Evolutionary conservation across 2,329 filamentous ascomycete genomes (phyloP), one percentile per base, ranked within the genome.

Genomic region (Fusarium globosum): DNA sequence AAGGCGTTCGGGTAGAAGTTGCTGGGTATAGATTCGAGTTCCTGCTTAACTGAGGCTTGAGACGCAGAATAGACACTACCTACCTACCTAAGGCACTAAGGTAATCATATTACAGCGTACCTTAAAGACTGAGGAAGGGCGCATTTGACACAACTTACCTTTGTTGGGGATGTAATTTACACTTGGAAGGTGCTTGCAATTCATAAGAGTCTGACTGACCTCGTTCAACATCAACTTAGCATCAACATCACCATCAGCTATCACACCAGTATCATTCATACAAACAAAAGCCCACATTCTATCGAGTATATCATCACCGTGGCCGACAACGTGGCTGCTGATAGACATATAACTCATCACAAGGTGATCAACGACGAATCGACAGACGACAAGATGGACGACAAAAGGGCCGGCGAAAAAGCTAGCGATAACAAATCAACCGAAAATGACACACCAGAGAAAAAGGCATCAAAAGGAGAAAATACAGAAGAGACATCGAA

Each of bases 1-100:
- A 45, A 66, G 8, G 65, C 61, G 7, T 75, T 75, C 42, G n/a
- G 21, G 21, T 67, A 26, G 41, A 20, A 26, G 16, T 26, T 26
- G 48, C 28, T 23, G 55, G 57, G 16, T 16, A 16, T 5, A 28
- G 35, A 15, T 28, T 13, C 8, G 8, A 23, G 18, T 36, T 20
- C n/a, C 18, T 38, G 21, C 20, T 11, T 16, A n/a, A n/a, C 21
- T 14, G 36, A 36, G 23, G 21, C 18, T 14, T 23, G 26, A 51
- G 28, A 26, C 8, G 23, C 15, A 58, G 23, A 48, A 26, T 51
- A 51, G 30, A 23, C 8, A 35, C 14, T 23, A 51, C 21, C 15
- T 13, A 9, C 13, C 26, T 28, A 9, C 26, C 26, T 26, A 26
- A 26, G 26, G 26, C 7, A 26, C 26, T 26, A 26, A 26, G 26